Conservation (phyloP, 306 rosid genomes). For the Cyclanthera cordifolia region DNA sequence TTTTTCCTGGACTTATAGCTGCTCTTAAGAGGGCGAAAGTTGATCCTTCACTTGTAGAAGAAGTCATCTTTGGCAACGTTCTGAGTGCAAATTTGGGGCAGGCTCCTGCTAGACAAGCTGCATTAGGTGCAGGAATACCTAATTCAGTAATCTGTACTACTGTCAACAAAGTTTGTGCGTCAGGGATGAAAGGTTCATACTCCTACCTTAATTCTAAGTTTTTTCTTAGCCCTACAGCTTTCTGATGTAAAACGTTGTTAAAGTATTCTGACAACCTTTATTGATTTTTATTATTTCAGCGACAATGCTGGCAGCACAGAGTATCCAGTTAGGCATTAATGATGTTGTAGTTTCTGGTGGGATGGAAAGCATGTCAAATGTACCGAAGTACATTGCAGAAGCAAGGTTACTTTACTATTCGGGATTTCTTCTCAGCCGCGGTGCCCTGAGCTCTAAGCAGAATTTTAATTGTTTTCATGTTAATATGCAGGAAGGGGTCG, state of each 20-base stretch:
- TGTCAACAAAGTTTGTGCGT: slow-evolving; percentile 94
- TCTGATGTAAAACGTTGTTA: background rate
- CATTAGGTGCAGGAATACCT: slow-evolving; percentile 89
- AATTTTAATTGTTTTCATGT: slow-evolving; percentile 18
- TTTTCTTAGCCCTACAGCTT: background rate
- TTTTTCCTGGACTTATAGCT: slow-evolving; percentile 31
- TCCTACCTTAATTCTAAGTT: background rate
- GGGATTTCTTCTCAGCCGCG: background rate
- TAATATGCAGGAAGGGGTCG: slow-evolving; percentile 86
- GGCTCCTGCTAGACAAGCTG: slow-evolving; percentile 99
- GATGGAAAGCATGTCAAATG: slow-evolving; percentile 96
- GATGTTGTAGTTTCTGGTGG: slow-evolving; percentile 98
- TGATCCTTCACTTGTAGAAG: slow-evolving; percentile 82
- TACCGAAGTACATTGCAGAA: slow-evolving; percentile 83
- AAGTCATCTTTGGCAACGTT: slow-evolving; percentile 88
- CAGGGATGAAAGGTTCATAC: slow-evolving; percentile 80
- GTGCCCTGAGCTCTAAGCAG: slow-evolving; percentile 14
- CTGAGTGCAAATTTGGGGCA: slow-evolving; percentile 97
- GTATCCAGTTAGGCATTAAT: slow-evolving; percentile 86
- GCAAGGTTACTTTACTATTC: slow-evolving; percentile 56
- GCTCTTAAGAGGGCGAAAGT: slow-evolving; percentile 85
- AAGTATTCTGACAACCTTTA: background rate
- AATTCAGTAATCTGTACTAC: slow-evolving; percentile 75
- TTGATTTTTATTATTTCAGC: slow-evolving; percentile 43
- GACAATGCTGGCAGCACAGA: slow-evolving; percentile 90